Evolutionary conservation across 345 rosid species (phyloP), one percentile per base, ranked within the genome.

Genomic region (Mallotus nudiflorus): DNA sequence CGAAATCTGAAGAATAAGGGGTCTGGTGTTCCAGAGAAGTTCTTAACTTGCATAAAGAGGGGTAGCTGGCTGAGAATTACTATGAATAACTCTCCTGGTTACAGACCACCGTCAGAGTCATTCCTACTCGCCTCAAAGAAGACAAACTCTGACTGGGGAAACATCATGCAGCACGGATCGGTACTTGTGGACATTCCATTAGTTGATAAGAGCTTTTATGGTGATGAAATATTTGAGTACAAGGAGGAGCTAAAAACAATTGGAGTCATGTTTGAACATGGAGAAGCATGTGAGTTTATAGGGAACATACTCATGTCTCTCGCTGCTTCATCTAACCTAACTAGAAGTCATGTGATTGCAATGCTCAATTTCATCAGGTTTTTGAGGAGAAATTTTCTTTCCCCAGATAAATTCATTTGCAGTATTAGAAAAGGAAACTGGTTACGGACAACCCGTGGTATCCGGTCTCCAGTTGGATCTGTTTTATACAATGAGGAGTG

Each of bases 161-260:
- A 44, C 49, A 53, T 86, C 71, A 75, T 91, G 66, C 93, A 89
- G 80, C 78, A 77, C 40, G 85, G 71, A 31, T 72, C 82, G 0
- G 83, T 78, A 59, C 86, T 86, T 18, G 91, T 86, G 14, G 91
- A 88, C 72, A 81, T 91, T 72, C 97, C 97, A 0, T 67, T 91
- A 5, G 69, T 91, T n/a, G 96, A 91, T 72, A 70, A 68, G 42
- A 67, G 25, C 4, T 89, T 72, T 73, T 91, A 91, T 59, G 91
- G 96, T 19, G 71, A 50, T 0, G 14, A 39, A 29, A 85, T 91
- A 25, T 65, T 28, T 2, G 1, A 29, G 0, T 88, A 84, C 69
- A 57, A 0, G 73, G 88, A 78, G 20, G 91, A 81, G 71, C 74
- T 91, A 19, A 82, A 73, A 78, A 39, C 46, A 53, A 60, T 86